Evolutionary conservation across 352 stramenopile species (phyloP), one percentile per base, ranked within the genome.

Genomic region (Globisporangium alternatum): DNA sequence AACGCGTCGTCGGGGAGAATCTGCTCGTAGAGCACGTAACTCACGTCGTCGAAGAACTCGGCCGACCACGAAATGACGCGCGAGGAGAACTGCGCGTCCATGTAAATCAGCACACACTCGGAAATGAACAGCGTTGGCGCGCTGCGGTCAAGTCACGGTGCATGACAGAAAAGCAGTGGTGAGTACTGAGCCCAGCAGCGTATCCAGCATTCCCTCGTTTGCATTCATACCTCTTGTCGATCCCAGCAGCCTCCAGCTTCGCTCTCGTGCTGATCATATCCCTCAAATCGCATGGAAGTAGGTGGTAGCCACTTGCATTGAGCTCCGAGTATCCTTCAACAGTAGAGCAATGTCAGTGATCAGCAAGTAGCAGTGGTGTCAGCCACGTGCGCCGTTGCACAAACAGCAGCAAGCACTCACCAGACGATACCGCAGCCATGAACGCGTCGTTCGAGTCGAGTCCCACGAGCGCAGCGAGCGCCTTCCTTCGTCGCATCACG

Each of bases 91-190:
- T 84, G 77, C 17, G 91, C 81, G 30, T 96, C 83, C 78, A 98
- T 96, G 78, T 98, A 98, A 62, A 96, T 93, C 44, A 98, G 63
- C 62, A 98, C 91, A 55, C 85, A 96, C 67, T 98, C 91, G 5
- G 91, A 97, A 56, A 98, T 76, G 53, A 98, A 93, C 47, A 95
- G 65, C 49, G 83, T 91, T 12, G 81, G 84, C 9, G 65, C 55
- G 44, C 68, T 83, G 7, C 2, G 22, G 7, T 8, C 5, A 70
- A 31, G 44, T n/a, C 30, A 63, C 21, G 5, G 25, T 39, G 8
- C 1, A 25, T 43, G 15, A 19, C 6, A 21, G 0, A 51, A 17
- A 56, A 10, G 19, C 17, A 43, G 19, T 13, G 56, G 5, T 9
- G 4, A n/a, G 5, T 49, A 21, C 15, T 19, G 44, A 44, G 0